Base-by-base conservation (phyloP, 169 alveolate genomes). In the Plasmodium gallinaceum region DNA sequence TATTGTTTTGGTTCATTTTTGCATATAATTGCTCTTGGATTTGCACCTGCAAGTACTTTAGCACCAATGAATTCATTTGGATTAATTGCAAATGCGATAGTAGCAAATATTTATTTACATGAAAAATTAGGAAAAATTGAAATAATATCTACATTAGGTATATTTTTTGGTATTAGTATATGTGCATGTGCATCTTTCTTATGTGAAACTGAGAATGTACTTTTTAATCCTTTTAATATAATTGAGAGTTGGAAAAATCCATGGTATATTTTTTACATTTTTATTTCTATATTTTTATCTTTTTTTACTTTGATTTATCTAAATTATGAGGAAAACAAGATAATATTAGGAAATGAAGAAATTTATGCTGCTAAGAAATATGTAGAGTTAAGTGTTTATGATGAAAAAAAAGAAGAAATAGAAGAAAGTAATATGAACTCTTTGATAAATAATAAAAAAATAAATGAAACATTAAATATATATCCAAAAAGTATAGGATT, bases 51-150 rank as follows among this genome's bases (percentile, higher is more conserved):
- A 9, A 94, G 96, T 61, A 94, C 95, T 42, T 60, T 95, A 75
- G 96, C 96, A 5, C 97, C 97, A 10, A 94, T 95, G 96, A 95
- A 95, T 80, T 93, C 96, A 75, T 90, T 95, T 73, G 96, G 96
- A 12, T 86, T 95, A 85, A 94, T 95, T 5, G 96, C 96, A 46
- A 94, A 93, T 74, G 97, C 97, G 10, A 83, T 95, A 24, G 94
- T 95, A n/a, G 96, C 96, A 45, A 94, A 96, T 66, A 94, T 95
- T 32, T 74, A 93, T 52, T 75, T 95, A 72, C 93, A 93, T 86
- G 97, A 95, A 65, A 92, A 90, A 14, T 95, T 95, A 75, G 97
- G 97, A 9, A 85, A 78, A 71, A 89, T 89, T 43, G 97, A 95
- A 80, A 64, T 93, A n/a, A 75, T 93, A 46, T 95, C 95, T n/a